Evolutionary conservation across 352 stramenopile species (phyloP), one percentile per base, ranked within the genome.

Genomic region (Phytophthora brassicae): DNA sequence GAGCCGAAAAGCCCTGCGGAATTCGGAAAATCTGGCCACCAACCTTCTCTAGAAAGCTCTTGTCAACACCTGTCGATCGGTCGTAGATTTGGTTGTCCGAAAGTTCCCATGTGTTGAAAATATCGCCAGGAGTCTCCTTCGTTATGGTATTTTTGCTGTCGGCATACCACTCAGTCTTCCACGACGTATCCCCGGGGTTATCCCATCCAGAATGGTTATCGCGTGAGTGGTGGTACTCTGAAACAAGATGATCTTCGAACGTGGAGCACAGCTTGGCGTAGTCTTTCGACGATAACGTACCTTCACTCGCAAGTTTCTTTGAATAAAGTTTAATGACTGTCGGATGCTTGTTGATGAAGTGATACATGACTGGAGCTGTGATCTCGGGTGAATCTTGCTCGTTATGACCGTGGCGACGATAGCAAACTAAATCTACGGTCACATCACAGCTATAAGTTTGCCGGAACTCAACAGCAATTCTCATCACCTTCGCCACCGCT

Each of bases 381-480:
- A 97, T 90, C 52, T 90, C 75, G 7, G 90, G 90, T 26, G 86
- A 91, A 51, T 97, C 90, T 75, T 92, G 74, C 75, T 99, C 98
- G 68, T 99, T 99, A 84, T 99, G 98, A 11, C 98, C 98, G 70
- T 99, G 95, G 29, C 96, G 86, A 53, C 98, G 94, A 74, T 99
- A 99, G 72, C 98, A 99, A 19, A 99, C 88, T 63, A 99, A 86
- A 84, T 99, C 97, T 50, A 99, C 90, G 42, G 98, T 98, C 43
- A 98, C 96, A 84, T 99, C 97, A 22, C 84, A 95, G 17, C 97
- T 88, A 80, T 96, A 99, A 0, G 56, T 86, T 65, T 96, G 84
- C 6, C 90, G 83, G 58, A 87, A 97, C 61, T 97, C 89, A 22
- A 91, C 75, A 8, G 90, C 90, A 63, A 96, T 88, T 79, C 97